Percentiles rank a stretch among this genome's conserved stretches.
Conservation (phyloP, 345 rosid species). For the Eucalyptus sideroxylon region DNA sequence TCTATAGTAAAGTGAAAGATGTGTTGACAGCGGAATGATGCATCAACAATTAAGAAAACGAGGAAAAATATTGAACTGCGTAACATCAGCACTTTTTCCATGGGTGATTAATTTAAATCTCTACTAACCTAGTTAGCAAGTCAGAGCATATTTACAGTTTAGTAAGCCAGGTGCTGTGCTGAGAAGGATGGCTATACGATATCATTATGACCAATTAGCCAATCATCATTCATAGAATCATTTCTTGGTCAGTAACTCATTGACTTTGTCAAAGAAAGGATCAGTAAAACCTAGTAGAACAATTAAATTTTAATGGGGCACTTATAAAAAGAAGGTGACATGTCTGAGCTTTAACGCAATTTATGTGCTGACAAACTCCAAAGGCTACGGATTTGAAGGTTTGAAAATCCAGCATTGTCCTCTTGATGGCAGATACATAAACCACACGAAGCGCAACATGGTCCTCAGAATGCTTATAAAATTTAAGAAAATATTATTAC, state of each 20-base stretch:
- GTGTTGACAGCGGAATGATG: background rate
- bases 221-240: background rate
- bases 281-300: background rate
- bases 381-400: background rate
- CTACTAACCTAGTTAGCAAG: background rate
- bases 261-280: background rate
- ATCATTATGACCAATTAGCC: background rate
- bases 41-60: background rate
- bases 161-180: background rate
- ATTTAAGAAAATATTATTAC: background rate
- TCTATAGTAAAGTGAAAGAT: background rate
- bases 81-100: background rate
- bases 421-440: background rate
- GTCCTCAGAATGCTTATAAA: background rate
- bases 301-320: background rate
- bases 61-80: background rate
- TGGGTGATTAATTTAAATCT: background rate
- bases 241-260: background rate
- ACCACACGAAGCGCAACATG: background rate
- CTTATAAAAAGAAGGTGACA: background rate
- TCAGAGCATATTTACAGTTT: background rate
- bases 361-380: background rate
- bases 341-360: background rate
- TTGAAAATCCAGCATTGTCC: background rate
- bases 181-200: background rate